Conservation (phyloP, 768 basidiomycete species). For the Phanerodontia chrysosporium region DNA sequence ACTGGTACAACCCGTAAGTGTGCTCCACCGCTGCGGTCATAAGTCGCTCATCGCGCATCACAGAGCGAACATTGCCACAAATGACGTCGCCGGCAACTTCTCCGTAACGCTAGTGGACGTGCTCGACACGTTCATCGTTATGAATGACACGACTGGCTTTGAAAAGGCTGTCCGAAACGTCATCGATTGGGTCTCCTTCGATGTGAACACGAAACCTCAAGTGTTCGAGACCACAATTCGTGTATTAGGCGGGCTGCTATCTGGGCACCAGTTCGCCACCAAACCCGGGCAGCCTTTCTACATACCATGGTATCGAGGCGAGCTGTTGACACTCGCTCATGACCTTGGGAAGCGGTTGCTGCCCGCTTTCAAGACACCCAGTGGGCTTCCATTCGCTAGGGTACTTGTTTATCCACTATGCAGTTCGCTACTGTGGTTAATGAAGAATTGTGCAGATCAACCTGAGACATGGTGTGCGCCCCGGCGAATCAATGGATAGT, state of each 20-base stretch:
- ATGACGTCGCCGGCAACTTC: slow-evolving; percentile 95
- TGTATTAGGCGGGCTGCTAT: slow-evolving; percentile 85
- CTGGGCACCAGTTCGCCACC: slow-evolving; percentile 80
- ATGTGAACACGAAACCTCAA: slow-evolving; percentile 95
- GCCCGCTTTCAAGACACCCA: slow-evolving; percentile 89
- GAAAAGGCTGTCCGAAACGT: slow-evolving; percentile 80
- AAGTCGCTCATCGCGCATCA: slow-evolving; percentile 26
- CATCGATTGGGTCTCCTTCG: slow-evolving; percentile 81
- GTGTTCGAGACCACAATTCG: slow-evolving; percentile 97
- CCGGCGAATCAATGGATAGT: slow-evolving; percentile 77
- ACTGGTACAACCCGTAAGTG: slow-evolving; percentile 77
- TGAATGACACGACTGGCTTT: slow-evolving; percentile 74
- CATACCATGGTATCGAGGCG: slow-evolving; percentile 80
- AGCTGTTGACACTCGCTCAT: slow-evolving; percentile 74
- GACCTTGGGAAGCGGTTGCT: slow-evolving; percentile 85
- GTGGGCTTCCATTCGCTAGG: slow-evolving; percentile 89
- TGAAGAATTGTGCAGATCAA: slow-evolving; percentile 54
- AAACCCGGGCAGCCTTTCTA: slow-evolving; percentile 61
- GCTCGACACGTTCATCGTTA: slow-evolving; percentile 87
- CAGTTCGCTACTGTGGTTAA: slow-evolving; percentile 7
- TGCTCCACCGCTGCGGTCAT: background rate
- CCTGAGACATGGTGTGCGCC: slow-evolving; percentile 69
- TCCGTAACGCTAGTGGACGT: slow-evolving; percentile 80
- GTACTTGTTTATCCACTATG: slow-evolving; percentile 34
- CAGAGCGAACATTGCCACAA: slow-evolving; percentile 72